Percentiles rank a stretch among this genome's conserved stretches.
These are phyloP conservation scores for Sphaerulina populicola DNA, from an alignment of 2,329 filamentous ascomycete species.

Conservation along the genomic window DNA sequence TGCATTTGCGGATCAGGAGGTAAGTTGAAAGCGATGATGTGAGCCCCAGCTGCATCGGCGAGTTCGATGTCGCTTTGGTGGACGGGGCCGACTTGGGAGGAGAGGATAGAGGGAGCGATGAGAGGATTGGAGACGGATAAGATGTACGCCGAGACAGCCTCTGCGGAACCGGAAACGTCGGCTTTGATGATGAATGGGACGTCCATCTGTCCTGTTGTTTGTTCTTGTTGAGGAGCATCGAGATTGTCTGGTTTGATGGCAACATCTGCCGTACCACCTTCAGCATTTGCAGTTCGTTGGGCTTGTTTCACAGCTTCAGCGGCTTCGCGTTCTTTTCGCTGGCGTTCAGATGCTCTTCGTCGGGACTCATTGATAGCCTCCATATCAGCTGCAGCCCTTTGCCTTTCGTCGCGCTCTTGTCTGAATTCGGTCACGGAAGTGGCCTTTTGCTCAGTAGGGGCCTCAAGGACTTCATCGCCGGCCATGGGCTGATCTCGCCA, in stretches of 20 bases:
- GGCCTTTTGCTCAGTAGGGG: slow-evolving; percentile 66
- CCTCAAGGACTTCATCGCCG: slow-evolving; percentile 80
- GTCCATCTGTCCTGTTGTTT: slow-evolving; percentile 45
- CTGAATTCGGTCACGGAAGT: slow-evolving; percentile 71
- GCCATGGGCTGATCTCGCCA: slow-evolving; percentile 83
- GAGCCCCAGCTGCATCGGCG: slow-evolving; percentile 64
- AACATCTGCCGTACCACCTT: slow-evolving; percentile 24
- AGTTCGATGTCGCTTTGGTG: slow-evolving; percentile 84
- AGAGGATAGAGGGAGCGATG: slow-evolving; percentile 66
- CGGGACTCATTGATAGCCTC: slow-evolving; percentile 67
- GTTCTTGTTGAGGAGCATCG: slow-evolving; percentile 30
- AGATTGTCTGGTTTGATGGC: slow-evolving; percentile 7
- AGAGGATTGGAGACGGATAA: slow-evolving; percentile 75
- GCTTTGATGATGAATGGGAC: slow-evolving; percentile 84
- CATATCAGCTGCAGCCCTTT: slow-evolving; percentile 58
- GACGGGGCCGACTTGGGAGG: slow-evolving; percentile 67
- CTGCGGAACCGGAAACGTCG: slow-evolving; percentile 87
- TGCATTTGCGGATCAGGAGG: slow-evolving; percentile 56
- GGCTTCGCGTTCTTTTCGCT: slow-evolving; percentile 50
- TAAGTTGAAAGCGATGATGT: slow-evolving; percentile 82
- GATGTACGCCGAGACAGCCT: slow-evolving; percentile 75
- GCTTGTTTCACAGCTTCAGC: slow-evolving; percentile 29
- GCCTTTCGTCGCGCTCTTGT: slow-evolving; percentile 59
- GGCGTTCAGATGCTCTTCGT: slow-evolving; percentile 50
- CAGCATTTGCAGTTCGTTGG: slow-evolving; percentile 8